A percentile compares a stretch with the other conserved stretches of the same genome.
phyloP scores from a whole-genome alignment of 2,329 filamentous ascomycete genomes.

The Fusarium acutatum region DNA sequence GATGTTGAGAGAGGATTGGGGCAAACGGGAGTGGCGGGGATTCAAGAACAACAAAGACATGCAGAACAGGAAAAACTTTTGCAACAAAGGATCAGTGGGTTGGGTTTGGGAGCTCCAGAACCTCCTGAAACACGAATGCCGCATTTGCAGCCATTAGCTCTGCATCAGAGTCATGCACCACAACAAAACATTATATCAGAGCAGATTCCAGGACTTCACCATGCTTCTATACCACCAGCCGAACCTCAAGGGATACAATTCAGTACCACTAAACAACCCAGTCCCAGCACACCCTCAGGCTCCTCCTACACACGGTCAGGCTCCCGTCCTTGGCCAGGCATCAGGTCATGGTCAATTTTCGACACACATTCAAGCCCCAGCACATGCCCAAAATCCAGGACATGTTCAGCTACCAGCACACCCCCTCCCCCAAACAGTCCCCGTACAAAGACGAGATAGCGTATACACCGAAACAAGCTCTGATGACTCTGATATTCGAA shows the following conservation, averaged over 20 bases:
- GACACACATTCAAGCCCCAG: rapidly evolving
- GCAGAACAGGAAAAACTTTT: not conserved
- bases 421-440: not conserved
- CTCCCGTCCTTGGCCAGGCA: not conserved
- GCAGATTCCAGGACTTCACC: not conserved
- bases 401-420: not conserved
- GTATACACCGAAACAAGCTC: not conserved
- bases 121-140: not conserved
- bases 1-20: not conserved
- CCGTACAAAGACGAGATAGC: not conserved
- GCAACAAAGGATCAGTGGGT: not conserved
- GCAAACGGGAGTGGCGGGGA: rapidly evolving
- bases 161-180: not conserved
- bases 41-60: not conserved
- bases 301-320: too few relatives aligned
- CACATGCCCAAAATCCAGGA: not conserved
- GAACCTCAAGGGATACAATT: not conserved
- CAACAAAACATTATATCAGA: not conserved
- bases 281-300: not conserved
- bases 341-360: not conserved
- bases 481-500: not conserved
- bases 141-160: not conserved
- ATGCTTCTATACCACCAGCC: not conserved
- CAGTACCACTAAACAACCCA: not conserved
- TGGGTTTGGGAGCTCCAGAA: not conserved